Evolutionary conservation across 225 moss, liverwort and hornwort genomes (phyloP), one percentile per base, ranked within the genome.

Genomic region (Thuidium tamariscinum): DNA sequence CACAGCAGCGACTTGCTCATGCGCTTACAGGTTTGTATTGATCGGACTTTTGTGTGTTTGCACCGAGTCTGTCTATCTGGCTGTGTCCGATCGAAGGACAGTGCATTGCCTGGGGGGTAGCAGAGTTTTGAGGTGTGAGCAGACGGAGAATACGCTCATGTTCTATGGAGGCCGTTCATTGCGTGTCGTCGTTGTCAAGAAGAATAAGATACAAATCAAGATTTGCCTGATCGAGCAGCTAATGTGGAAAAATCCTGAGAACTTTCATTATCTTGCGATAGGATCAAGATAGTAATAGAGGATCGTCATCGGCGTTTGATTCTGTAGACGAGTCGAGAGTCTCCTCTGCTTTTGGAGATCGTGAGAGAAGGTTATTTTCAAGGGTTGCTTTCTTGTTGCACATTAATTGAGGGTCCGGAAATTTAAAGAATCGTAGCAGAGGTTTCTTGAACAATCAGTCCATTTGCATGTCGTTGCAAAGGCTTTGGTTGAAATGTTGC

Each of bases 1-100:
- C 97, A 97, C 83, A 99, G 98, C 89, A 89, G 96, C 76, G 97
- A 99, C 88, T 82, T 96, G 77, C 87, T 95, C 66, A 95, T 99
- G 98, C 95, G 98, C 81, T 79, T 94, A 82, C 96, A 98, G 83
- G 98, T 94, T 82, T 74, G 89, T 55, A 49, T 73, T 39, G 22
- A 60, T 42, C 77, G 42, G 23, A 30, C 36, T 22, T 42, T 84
- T 70, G 20, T 36, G 16, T 71, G 29, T 67, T 74, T 22, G 42
- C 10, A 23, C 61, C 26, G 48, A 22, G 44, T 63, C 44, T 51
- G 39, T 57, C 42, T 20, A 17, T 67, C 51, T 36, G 54, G 20
- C 80, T 69, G 41, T 22, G 26, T 83, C 56, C 46, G 20, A 65
- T 29, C 57, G 39, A 79, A 44, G 70, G 55, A 39, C 26, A 49